phyloP scores from a whole-genome alignment of 1,139 yeast species.

The Hyphopichia fennica region DNA sequence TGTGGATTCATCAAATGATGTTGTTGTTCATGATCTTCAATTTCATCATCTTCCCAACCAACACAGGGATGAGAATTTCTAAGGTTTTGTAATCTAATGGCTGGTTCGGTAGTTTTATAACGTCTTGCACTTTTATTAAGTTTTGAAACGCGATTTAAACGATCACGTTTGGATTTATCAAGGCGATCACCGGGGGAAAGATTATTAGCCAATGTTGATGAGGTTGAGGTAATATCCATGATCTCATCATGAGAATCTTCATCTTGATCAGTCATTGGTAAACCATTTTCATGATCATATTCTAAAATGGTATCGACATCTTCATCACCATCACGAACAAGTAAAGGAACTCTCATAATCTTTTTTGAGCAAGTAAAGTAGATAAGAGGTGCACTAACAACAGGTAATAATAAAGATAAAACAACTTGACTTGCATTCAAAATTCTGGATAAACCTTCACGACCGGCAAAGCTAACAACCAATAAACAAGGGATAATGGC shows the following conservation, averaged over 20 bases:
- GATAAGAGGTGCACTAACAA: constrained; percentile 86
- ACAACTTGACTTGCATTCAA: constrained; percentile 89
- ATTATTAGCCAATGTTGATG: neutral
- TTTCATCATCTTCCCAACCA: constrained; percentile 43
- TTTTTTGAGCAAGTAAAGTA: constrained; percentile 75
- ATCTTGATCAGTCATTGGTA: neutral
- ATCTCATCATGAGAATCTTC: neutral
- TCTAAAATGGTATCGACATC: constrained; percentile 20
- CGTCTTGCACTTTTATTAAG: constrained; percentile 10
- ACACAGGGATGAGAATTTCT: constrained; percentile 47
- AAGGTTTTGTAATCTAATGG: constrained; percentile 43
- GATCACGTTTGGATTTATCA: neutral
- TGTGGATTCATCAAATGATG: constrained; percentile 10
- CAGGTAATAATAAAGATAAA: constrained; percentile 77
- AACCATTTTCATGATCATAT: neutral
- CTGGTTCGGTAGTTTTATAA: constrained; percentile 39
- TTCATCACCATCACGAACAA: constrained; percentile 33
- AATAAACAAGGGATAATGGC: constrained; percentile 88
- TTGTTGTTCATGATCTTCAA: constrained; percentile 20
- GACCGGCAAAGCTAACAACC: constrained; percentile 76
- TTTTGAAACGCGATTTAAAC: neutral
- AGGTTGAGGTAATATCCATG: neutral
- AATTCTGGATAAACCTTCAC: constrained; percentile 79
- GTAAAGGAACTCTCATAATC: constrained; percentile 73
- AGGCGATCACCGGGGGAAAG: constrained; percentile 1